Percentiles rank a stretch among this genome's conserved stretches.
Conservation (phyloP, 345 rosid species). For the Firmiana major region DNA sequence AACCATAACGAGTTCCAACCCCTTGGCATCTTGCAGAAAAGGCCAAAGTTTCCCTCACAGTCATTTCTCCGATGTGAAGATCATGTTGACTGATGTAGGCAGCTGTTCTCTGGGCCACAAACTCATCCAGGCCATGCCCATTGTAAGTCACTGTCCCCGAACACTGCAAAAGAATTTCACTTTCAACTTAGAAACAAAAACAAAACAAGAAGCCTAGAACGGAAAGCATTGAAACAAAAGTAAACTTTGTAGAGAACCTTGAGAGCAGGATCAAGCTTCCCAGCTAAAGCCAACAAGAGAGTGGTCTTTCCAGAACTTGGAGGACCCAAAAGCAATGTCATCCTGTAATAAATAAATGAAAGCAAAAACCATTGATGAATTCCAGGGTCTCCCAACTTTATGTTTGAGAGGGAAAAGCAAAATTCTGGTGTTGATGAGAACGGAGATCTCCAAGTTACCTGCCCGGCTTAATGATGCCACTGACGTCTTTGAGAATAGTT, state of each 20-base stretch:
- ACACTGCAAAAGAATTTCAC: neutral
- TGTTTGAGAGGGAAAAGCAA: neutral
- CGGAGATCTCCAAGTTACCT: neutral
- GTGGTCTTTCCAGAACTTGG: constrained; percentile 14
- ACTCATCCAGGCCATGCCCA: constrained; percentile 46
- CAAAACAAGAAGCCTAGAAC: constrained; percentile 9
- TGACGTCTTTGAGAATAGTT: neutral
- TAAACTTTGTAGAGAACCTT: constrained; percentile 39
- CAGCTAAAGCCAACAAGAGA: constrained; percentile 15
- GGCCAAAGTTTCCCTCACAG: constrained; percentile 82
- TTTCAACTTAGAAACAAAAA: neutral
- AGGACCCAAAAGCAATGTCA: constrained; percentile 21
- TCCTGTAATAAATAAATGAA: neutral
- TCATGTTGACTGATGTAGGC: constrained; percentile 71
- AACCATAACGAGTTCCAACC: constrained; percentile 56
- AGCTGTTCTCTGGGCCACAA: constrained; percentile 36
- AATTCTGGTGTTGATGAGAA: neutral
- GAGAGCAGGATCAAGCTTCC: constrained; percentile 40
- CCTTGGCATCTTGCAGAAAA: constrained; percentile 86
- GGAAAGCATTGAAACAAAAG: neutral
- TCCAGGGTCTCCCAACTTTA: neutral
- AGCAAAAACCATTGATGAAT: neutral
- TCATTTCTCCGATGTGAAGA: constrained; percentile 75
- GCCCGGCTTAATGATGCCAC: constrained; percentile 9
- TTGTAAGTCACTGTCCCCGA: constrained; percentile 45